phyloP scores from a whole-genome alignment of 1,284 basidiomycete genomes.

The Irpex rosettiformis region DNA sequence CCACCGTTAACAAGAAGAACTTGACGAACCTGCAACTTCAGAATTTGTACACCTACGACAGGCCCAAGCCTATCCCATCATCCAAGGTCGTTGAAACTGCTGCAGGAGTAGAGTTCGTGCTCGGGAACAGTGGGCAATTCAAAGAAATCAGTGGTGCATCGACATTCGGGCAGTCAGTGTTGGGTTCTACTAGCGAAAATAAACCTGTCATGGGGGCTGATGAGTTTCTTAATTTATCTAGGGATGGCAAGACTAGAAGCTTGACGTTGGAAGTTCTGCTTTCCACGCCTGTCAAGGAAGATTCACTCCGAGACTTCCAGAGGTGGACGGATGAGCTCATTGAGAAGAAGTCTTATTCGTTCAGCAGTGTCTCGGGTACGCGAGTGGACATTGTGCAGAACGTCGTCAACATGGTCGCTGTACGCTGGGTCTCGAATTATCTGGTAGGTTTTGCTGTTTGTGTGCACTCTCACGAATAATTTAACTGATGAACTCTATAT shows the following conservation, averaged over 20 bases:
- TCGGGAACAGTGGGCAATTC: constrained; percentile 37
- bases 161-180: constrained; percentile 3
- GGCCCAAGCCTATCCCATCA: constrained; percentile 36
- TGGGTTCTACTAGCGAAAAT: neutral
- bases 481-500: neutral
- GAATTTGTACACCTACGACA: constrained; percentile 49
- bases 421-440: constrained; percentile 61
- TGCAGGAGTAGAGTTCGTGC: constrained; percentile 38
- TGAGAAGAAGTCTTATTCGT: constrained; percentile 32
- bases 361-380: constrained; percentile 29
- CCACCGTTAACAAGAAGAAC: constrained; percentile 57
- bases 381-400: constrained; percentile 70
- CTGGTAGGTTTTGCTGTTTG: constrained; percentile 42
- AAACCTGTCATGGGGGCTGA: neutral
- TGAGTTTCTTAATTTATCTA: neutral
- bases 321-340: constrained; percentile 37
- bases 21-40: constrained; percentile 52
- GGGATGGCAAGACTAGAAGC: constrained; percentile 16
- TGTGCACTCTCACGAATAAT: neutral
- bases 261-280: constrained; percentile 22
- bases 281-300: constrained; percentile 10
- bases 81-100: constrained; percentile 41
- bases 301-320: constrained; percentile 27
- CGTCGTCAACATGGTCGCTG: constrained; percentile 64
- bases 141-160: constrained; percentile 20